A percentile compares a stretch with the other conserved stretches of the same genome.
Evolutionary conservation across 495 filamentous ascomycete genomes (phyloP).

Genomic region (Beverwykella pulmonaria): DNA sequence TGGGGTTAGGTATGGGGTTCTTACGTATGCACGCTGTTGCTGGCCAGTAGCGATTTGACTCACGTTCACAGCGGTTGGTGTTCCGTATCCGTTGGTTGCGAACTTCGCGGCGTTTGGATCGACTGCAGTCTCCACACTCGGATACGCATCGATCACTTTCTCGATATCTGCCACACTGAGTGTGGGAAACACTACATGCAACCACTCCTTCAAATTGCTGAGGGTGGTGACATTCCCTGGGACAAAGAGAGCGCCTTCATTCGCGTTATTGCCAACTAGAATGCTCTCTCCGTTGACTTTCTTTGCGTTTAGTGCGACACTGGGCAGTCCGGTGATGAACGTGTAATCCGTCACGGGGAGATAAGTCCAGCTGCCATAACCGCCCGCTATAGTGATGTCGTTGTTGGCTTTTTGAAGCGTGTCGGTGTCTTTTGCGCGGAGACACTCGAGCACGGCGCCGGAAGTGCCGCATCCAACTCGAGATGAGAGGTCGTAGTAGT

Average conservation of each 20-base stretch:
- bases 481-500: slow-evolving; percentile 13
- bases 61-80: slow-evolving; percentile 18
- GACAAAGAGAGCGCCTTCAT: slow-evolving; percentile 24
- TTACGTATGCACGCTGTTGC: slow-evolving; percentile 53
- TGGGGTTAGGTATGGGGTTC: slow-evolving; percentile 28
- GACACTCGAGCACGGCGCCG: slow-evolving; percentile 12
- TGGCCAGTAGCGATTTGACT: slow-evolving; percentile 53
- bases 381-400: neutral
- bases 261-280: slow-evolving; percentile 25
- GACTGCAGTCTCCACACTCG: slow-evolving; percentile 10
- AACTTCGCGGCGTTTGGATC: slow-evolving; percentile 9
- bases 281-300: slow-evolving; percentile 14
- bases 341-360: slow-evolving; percentile 15
- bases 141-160: slow-evolving; percentile 14
- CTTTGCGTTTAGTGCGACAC: slow-evolving; percentile 4
- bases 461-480: slow-evolving; percentile 6
- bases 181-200: slow-evolving; percentile 10
- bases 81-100: slow-evolving; percentile 11
- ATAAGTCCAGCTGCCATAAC: slow-evolving; percentile 9
- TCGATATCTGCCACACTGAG: slow-evolving; percentile 18
- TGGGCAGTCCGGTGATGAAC: slow-evolving; percentile 5
- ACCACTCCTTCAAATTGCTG: slow-evolving; percentile 14
- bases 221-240: slow-evolving; percentile 15
- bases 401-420: slow-evolving; percentile 12
- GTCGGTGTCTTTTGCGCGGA: neutral